Evolutionary conservation across 2,329 filamentous ascomycete species (phyloP).

Genomic region (Hypoxylon sp.): DNA sequence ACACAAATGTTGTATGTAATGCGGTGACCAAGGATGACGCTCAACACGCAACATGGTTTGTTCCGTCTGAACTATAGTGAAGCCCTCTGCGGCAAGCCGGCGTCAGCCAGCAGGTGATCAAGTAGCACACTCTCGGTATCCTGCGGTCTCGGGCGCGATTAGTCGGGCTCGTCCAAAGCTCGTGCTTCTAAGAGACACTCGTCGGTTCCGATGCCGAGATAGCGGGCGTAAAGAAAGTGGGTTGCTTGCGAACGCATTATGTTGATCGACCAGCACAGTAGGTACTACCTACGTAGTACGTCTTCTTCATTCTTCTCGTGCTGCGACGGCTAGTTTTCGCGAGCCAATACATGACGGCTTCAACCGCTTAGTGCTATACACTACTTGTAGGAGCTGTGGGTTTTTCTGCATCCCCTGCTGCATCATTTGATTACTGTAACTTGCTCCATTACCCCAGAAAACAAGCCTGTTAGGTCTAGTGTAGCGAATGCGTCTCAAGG

Average conservation of each 20-base stretch:
- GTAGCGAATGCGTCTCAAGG: slow-evolving; percentile 17
- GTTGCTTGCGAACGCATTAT: slow-evolving; percentile 30
- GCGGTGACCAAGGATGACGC: slow-evolving; percentile 38
- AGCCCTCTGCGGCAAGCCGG: slow-evolving; percentile 28
- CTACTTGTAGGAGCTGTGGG: slow-evolving; percentile 10
- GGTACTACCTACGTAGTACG: neutral
- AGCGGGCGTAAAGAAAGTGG: slow-evolving; percentile 29
- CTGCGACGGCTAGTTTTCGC: slow-evolving; percentile 11
- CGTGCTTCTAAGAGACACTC: slow-evolving; percentile 21
- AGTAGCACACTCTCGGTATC: slow-evolving; percentile 28
- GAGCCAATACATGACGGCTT: slow-evolving; percentile 14
- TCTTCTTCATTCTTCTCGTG: neutral
- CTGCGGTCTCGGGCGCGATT: slow-evolving; percentile 30
- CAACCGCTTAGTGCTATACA: slow-evolving; percentile 17
- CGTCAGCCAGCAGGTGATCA: slow-evolving; percentile 26
- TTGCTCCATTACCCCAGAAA: slow-evolving; percentile 41
- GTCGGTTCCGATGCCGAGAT: slow-evolving; percentile 40
- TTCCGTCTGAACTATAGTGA: slow-evolving; percentile 31
- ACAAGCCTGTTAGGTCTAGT: slow-evolving; percentile 4
- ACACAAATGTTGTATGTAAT: slow-evolving; percentile 26
- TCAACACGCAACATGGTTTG: slow-evolving; percentile 39
- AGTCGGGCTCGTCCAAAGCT: slow-evolving; percentile 17
- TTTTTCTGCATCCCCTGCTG: slow-evolving; percentile 32
- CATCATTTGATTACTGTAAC: slow-evolving; percentile 21
- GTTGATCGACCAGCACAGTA: slow-evolving; percentile 18